Base-by-base conservation (phyloP, 108 stramenopile species). In the Parmales sp. region DNA sequence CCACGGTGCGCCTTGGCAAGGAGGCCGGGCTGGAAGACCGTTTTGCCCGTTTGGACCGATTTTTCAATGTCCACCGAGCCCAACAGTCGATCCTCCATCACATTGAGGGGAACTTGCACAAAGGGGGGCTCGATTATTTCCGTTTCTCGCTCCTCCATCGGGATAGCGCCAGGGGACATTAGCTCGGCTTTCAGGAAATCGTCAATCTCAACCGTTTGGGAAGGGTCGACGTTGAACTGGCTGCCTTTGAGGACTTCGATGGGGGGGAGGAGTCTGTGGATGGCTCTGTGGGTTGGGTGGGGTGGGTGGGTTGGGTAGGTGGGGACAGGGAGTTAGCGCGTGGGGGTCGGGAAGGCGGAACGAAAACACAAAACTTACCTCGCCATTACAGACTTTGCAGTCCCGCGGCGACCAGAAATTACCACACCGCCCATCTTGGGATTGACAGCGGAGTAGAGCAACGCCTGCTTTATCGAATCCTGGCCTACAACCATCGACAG, bases 351-450 rank as follows among this genome's bases (percentile, higher is more conserved):
- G n/a, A n/a, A n/a, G n/a, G n/a, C n/a, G n/a, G n/a, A n/a, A n/a
- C n/a, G n/a, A n/a, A n/a, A n/a, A n/a, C n/a, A n/a, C n/a, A n/a
- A n/a, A n/a, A n/a, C n/a, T n/a, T n/a, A n/a, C n/a, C 94, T 78
- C 8, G 94, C 94, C 89, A 95, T 93, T 66, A 95, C 86, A 20
- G 92, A 94, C 72, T 97, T 97, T 66, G 90, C 94, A 39, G 96
- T 97, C 39, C 96, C 96, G 67, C 93, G 90, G 63, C 93, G 80
- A 38, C 96, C 96, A 22, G 83, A 84, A 68, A 97, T 95, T 20
- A 95, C 87, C 1, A 97, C 94, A 43, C 96, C 96, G 64, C 92
- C 93, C 90, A 94, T 93, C 36, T 89, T 85, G 63, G 88, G 68
- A 74, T 97, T 95, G 13, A 95, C 82, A 29, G 92, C 78, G 20